Evolutionary conservation across 2,329 filamentous ascomycete species (phyloP).

Genomic region (Myriosclerotinia duriaeana): DNA sequence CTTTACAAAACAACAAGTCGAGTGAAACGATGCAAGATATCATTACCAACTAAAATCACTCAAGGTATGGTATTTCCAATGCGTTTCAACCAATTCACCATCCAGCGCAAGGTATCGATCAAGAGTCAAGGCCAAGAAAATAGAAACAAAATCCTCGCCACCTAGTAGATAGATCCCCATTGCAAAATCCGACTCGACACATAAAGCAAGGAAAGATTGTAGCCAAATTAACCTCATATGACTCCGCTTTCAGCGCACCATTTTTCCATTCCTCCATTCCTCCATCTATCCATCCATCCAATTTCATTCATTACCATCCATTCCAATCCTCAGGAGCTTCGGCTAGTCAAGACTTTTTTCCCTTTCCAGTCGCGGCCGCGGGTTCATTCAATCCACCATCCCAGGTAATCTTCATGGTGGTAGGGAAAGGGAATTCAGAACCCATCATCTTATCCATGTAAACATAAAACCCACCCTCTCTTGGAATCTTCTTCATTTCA

Average conservation of each 20-base stretch:
- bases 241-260: too few species aligned
- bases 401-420: conserved; percentile 32
- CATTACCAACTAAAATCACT: neutral
- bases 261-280: too few species aligned
- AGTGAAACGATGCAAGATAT: neutral
- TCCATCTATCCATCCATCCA: too few species aligned
- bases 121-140: neutral
- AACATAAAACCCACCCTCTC: conserved; percentile 24
- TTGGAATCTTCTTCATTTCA: conserved; percentile 25
- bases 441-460: conserved; percentile 46
- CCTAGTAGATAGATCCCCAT: neutral
- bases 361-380: neutral
- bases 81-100: neutral
- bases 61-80: neutral
- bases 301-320: neutral
- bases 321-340: conserved; percentile 3
- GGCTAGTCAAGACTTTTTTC: neutral
- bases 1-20: neutral
- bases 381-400: conserved; percentile 28
- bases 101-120: neutral
- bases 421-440: conserved; percentile 51
- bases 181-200: neutral
- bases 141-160: neutral
- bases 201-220: neutral
- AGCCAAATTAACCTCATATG: too few species aligned